Evolutionary conservation across 768 basidiomycete species (phyloP).

Genomic region (Neoboletus magnificus): DNA sequence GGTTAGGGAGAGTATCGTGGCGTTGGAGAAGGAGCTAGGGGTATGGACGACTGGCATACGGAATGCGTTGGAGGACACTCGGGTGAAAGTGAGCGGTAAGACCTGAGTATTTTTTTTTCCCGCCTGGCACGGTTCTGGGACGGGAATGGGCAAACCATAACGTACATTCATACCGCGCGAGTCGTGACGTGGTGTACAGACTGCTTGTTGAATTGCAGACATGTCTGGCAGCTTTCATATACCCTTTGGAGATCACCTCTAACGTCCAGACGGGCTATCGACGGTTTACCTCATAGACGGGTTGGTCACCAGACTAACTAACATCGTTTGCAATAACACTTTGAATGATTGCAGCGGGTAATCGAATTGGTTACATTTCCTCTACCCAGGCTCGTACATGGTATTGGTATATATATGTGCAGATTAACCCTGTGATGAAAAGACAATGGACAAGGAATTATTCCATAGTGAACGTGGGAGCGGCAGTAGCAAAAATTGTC

Average conservation of each 20-base stretch:
- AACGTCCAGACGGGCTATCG: too few relatives aligned
- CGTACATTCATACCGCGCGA: too few relatives aligned
- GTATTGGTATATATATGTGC: background rate
- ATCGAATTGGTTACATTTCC: background rate
- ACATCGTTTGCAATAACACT: background rate
- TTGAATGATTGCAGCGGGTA: background rate
- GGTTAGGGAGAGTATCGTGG: constrained; percentile 55
- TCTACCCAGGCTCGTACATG: background rate
- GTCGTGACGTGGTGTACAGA: background rate
- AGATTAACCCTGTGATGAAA: background rate
- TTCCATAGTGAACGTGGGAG: background rate
- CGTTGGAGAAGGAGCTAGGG: constrained; percentile 68
- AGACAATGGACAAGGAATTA: background rate
- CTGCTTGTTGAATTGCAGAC: background rate
- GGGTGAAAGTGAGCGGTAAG: background rate
- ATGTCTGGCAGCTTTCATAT: background rate
- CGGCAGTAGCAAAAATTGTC: constrained; percentile 17
- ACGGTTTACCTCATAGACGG: too few relatives aligned
- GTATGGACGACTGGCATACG: constrained; percentile 64
- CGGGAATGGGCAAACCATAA: background rate
- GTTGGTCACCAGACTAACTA: too few relatives aligned
- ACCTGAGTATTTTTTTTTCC: background rate
- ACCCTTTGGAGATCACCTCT: background rate
- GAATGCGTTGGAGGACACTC: constrained; percentile 49
- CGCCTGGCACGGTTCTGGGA: background rate